Evolutionary conservation across 768 basidiomycete genomes (phyloP), one percentile per base, ranked within the genome.

Genomic region (Leucocoprinus leucothites): DNA sequence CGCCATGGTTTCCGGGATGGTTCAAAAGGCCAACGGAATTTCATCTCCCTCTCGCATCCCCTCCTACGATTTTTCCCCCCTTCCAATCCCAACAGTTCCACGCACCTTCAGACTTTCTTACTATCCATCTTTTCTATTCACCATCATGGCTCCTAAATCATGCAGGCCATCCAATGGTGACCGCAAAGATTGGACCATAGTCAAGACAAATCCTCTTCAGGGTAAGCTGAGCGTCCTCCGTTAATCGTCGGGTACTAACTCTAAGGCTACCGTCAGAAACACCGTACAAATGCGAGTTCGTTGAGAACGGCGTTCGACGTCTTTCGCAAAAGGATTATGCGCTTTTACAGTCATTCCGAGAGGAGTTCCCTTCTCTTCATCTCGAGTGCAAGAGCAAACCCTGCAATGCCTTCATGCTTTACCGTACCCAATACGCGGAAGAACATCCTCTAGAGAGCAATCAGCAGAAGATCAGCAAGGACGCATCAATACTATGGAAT

Each of bases 401-500:
- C 9, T 9, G 24, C n/a, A 51, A 51, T 36, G 13, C 9, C n/a
- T 75, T 75, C 57, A 71, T 75, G 50, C 40, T 70, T 53, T 74
- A 70, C 60, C 71, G 74, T 19, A 74, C 70, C 8, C 48, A 42
- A 5, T 58, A 64, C 42, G 66, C 51, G 55, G 46, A 57, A 52
- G 21, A 53, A 47, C 4, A 56, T 3, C 5, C 62, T 40, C 61
- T 50, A 25, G 55, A 62, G 25, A 60, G 59, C 14, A 67, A 68
- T 49, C 72, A 75, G 59, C 68, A 69, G 26, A 60, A 69, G 22
- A 64, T 72, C 42, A 74, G 72, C 58, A 63, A 64, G 31, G 59
- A 59, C 1, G 72, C 74, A 3, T 72, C 60, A 1, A 58, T 58
- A n/a, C 60, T 58, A 11, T 74, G 72, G 72, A 64, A 58, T 22